A percentile compares a stretch with the other conserved stretches of the same genome.
Evolutionary conservation across 2,329 filamentous ascomycete species (phyloP).

Genomic region (Emericellopsis atlantica): DNA sequence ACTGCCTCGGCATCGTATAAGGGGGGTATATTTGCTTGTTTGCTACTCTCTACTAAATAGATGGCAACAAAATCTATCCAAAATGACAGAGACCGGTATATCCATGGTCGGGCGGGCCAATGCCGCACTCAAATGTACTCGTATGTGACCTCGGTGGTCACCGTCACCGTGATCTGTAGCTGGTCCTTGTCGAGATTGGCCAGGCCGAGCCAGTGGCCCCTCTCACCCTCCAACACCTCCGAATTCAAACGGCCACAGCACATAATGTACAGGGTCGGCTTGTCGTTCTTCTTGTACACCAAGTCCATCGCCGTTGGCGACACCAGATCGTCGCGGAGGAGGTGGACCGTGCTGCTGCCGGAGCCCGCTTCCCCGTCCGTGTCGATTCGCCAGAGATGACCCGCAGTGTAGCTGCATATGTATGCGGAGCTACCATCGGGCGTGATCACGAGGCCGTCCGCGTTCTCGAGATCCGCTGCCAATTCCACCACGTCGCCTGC

Average conservation of each 20-base stretch:
- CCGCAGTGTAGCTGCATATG: slow-evolving; percentile 1
- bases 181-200: not conserved
- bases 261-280: slow-evolving; percentile 4
- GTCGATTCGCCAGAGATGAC: slow-evolving; percentile 4
- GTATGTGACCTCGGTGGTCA: slow-evolving; percentile 3
- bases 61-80: no score
- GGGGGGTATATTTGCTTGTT: no score
- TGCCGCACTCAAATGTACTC: slow-evolving; percentile 1
- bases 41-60: no score
- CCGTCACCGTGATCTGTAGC: slow-evolving; percentile 2
- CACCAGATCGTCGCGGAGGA: slow-evolving; percentile 2
- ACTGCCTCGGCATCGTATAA: no score
- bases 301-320: slow-evolving; percentile 4
- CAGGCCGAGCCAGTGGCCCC: not conserved
- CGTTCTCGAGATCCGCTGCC: not conserved
- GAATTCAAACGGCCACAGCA: slow-evolving; percentile 3
- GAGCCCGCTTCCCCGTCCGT: not conserved
- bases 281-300: slow-evolving; percentile 1
- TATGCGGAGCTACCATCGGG: slow-evolving; percentile 1
- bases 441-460: slow-evolving; percentile 4
- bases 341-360: not conserved
- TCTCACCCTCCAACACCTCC: not conserved
- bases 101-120: no score
- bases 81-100: no score
- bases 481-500: not conserved